Conservation (phyloP, 768 basidiomycete species). For the Galerina sulciceps region DNA sequence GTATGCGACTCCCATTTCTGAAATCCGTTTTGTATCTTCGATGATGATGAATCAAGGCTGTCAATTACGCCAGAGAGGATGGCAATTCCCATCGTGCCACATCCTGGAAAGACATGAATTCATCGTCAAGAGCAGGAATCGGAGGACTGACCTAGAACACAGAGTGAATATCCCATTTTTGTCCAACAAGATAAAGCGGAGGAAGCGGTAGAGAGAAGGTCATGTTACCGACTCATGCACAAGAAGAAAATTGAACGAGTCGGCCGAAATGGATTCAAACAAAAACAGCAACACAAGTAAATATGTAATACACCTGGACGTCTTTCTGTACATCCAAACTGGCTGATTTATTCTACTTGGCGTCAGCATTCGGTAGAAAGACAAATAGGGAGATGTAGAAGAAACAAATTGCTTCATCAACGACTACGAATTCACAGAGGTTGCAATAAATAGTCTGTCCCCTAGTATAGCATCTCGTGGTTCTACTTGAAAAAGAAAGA, state of each 20-base stretch:
- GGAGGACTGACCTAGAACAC: slow-evolving; percentile 68
- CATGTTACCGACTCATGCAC: slow-evolving; percentile 9
- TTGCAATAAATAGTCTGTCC: background rate
- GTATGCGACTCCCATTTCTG: slow-evolving; percentile 45
- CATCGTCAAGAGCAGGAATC: slow-evolving; percentile 14
- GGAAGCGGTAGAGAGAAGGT: background rate
- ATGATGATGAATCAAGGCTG: slow-evolving; percentile 61
- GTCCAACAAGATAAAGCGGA: background rate
- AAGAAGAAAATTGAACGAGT: background rate
- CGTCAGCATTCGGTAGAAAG: background rate
- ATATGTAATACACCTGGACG: no score
- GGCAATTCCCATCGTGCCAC: slow-evolving; percentile 98
- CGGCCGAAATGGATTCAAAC: background rate
- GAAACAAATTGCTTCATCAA: background rate
- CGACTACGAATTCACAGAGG: no score
- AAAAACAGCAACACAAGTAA: slow-evolving; percentile 5
- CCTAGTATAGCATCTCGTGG: background rate
- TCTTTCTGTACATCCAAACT: no score
- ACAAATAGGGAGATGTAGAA: background rate
- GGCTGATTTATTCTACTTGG: background rate
- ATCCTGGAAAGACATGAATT: slow-evolving; percentile 58
- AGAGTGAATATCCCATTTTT: slow-evolving; percentile 90
- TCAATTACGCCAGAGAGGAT: slow-evolving; percentile 91
- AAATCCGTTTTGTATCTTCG: slow-evolving; percentile 25
- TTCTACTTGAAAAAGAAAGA: background rate